These are phyloP conservation scores for Myxozyma lipomycoides DNA, from an alignment of 805 yeast species.

Conservation along the genomic window DNA sequence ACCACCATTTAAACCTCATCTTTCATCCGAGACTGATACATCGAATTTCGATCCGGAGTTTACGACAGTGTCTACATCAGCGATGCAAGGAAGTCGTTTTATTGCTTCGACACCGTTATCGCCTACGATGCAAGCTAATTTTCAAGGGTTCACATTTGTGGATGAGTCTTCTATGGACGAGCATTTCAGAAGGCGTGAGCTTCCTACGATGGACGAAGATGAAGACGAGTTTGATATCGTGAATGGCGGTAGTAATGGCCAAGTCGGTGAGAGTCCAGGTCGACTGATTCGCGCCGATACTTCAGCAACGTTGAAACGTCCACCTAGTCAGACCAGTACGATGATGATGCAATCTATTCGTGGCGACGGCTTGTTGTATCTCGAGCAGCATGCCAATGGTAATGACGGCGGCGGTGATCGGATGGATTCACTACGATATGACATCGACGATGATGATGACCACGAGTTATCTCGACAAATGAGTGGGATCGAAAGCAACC, in stretches of 20 bases:
- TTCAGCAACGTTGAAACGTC: slow-evolving; percentile 3
- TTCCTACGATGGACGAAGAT: slow-evolving; percentile 24
- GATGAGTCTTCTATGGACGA: slow-evolving; percentile 92
- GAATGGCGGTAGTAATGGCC: not conserved
- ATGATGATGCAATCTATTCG: not conserved
- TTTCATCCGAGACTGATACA: slow-evolving; percentile 86
- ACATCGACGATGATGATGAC: slow-evolving; percentile 43
- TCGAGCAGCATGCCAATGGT: not conserved
- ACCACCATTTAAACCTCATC: slow-evolving; percentile 95
- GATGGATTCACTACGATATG: not conserved
- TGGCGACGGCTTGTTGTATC: not conserved
- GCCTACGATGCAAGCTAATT: slow-evolving; percentile 93
- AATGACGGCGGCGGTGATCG: not conserved
- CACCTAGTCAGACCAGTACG: not conserved
- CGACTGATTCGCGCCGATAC: slow-evolving; percentile 6
- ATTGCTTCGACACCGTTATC: slow-evolving; percentile 68
- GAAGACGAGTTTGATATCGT: slow-evolving; percentile 21
- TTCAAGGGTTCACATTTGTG: slow-evolving; percentile 92
- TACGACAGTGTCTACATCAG: slow-evolving; percentile 84
- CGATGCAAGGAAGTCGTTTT: slow-evolving; percentile 49
- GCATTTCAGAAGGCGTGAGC: slow-evolving; percentile 45
- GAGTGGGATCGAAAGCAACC: slow-evolving; percentile 35
- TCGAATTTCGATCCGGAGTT: slow-evolving; percentile 98
- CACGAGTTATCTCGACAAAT: slow-evolving; percentile 33
- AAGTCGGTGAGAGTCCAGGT: not conserved